Conservation (phyloP, 176 grass and related monocot genomes). For the Carex littledalei region DNA sequence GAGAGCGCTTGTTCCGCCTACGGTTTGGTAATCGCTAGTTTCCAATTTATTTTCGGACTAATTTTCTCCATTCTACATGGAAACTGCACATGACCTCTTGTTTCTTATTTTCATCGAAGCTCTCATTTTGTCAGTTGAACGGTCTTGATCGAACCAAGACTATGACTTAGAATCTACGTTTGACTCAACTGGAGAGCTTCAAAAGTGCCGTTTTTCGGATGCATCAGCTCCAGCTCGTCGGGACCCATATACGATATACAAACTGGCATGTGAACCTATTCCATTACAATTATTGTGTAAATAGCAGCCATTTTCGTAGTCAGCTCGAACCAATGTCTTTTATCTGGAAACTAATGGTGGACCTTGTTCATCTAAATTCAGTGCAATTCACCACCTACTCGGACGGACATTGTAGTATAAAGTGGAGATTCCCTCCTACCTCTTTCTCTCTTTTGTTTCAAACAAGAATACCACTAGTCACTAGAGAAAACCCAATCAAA, state of each 20-base stretch:
- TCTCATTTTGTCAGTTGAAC: not conserved
- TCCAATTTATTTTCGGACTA: not conserved
- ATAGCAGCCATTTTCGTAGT: not conserved
- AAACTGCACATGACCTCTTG: not conserved
- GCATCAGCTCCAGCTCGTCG: constrained; percentile 9
- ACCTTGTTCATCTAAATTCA: not conserved
- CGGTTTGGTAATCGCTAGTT: constrained; percentile 1
- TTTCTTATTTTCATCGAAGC: not conserved
- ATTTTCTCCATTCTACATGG: not conserved
- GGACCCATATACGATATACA: not conserved
- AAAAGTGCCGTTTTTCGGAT: not conserved
- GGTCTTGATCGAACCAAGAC: not conserved
- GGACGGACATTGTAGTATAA: constrained; percentile 10
- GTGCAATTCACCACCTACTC: not conserved
- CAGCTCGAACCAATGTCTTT: not conserved
- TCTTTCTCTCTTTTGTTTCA: constrained; percentile 9
- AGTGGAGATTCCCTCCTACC: constrained; percentile 24
- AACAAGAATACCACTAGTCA: constrained; percentile 6
- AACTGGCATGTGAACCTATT: not conserved
- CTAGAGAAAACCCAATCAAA: not conserved
- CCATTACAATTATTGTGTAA: not conserved
- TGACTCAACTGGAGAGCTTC: not conserved
- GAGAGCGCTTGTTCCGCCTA: constrained; percentile 6
- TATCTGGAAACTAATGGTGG: not conserved
- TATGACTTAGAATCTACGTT: not conserved